Evolutionary conservation across 495 filamentous ascomycete genomes (phyloP).

Genomic region (Trichodelitschia bisporula): DNA sequence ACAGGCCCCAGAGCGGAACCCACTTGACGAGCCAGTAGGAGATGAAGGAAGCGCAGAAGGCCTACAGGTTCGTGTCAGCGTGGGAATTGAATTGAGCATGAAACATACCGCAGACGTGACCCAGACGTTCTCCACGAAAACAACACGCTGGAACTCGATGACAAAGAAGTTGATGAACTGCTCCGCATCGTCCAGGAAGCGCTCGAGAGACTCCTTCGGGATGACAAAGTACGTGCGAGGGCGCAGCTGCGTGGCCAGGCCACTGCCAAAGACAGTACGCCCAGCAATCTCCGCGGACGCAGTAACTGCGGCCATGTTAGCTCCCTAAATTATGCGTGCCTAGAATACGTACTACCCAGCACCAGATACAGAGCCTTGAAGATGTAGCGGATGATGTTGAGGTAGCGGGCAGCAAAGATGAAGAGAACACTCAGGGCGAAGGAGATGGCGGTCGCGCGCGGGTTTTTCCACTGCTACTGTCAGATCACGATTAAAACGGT

Average conservation of each 20-base stretch:
- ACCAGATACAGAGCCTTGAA: constrained; percentile 63
- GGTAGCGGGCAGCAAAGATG: constrained; percentile 78
- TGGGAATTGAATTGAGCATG: too few species aligned
- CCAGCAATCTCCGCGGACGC: constrained; percentile 56
- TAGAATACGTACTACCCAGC: constrained; percentile 30
- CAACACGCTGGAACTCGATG: constrained; percentile 81
- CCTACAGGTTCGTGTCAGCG: not conserved
- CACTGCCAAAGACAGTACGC: constrained; percentile 46
- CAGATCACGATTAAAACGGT: constrained; percentile 3
- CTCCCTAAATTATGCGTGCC: constrained; percentile 1
- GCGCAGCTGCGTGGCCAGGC: constrained; percentile 65
- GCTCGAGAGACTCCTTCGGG: constrained; percentile 59
- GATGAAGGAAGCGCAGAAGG: constrained; percentile 51
- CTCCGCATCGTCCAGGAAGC: constrained; percentile 57
- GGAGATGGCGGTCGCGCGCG: constrained; percentile 63
- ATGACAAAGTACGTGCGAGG: constrained; percentile 85
- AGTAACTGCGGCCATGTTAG: constrained; percentile 30
- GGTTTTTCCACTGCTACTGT: constrained; percentile 37
- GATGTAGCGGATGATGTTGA: constrained; percentile 65
- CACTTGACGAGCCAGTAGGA: constrained; percentile 89
- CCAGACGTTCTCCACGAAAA: constrained; percentile 82
- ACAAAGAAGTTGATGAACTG: constrained; percentile 94
- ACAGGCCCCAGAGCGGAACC: constrained; percentile 78
- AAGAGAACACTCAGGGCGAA: constrained; percentile 45
- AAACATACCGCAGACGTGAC: constrained; percentile 54